Evolutionary conservation across 306 rosid genomes (phyloP).

Genomic region (Vigna reflexopilosa): DNA sequence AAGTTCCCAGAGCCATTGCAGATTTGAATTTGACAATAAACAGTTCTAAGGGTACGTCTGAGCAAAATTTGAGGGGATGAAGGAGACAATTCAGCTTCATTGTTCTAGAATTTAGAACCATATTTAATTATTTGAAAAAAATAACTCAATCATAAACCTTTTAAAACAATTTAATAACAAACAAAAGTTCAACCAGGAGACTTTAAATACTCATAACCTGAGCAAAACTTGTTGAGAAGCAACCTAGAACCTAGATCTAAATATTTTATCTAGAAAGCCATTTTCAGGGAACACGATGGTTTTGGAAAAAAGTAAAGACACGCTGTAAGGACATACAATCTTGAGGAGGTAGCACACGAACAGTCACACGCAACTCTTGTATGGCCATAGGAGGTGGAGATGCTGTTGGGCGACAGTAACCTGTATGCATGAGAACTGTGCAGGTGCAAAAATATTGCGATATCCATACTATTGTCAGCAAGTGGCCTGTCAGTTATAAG

Average conservation of each 20-base stretch:
- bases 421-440: constrained; percentile 98
- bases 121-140: constrained; percentile 1
- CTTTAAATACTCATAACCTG: not conserved
- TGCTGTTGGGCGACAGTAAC: constrained; percentile 96
- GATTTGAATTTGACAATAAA: not conserved
- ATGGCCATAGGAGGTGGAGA: constrained; percentile 94
- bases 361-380: constrained; percentile 86
- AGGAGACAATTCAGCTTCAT: not conserved
- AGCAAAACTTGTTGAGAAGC: constrained; percentile 1
- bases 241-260: not conserved
- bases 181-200: constrained; percentile 25
- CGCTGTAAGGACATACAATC: constrained; percentile 67
- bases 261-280: not conserved
- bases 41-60: not conserved
- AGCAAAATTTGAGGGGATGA: not conserved
- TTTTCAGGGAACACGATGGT: not conserved
- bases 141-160: constrained; percentile 2
- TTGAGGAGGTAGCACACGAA: constrained; percentile 89
- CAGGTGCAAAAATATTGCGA: constrained; percentile 51
- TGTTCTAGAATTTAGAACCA: not conserved
- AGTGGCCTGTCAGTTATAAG: constrained; percentile 17
- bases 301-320: constrained; percentile 18
- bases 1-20: not conserved
- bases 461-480: constrained; percentile 40
- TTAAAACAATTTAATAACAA: not conserved